Conservation (phyloP, 2,329 filamentous ascomycete species). For the Aspergillus jensenii region DNA sequence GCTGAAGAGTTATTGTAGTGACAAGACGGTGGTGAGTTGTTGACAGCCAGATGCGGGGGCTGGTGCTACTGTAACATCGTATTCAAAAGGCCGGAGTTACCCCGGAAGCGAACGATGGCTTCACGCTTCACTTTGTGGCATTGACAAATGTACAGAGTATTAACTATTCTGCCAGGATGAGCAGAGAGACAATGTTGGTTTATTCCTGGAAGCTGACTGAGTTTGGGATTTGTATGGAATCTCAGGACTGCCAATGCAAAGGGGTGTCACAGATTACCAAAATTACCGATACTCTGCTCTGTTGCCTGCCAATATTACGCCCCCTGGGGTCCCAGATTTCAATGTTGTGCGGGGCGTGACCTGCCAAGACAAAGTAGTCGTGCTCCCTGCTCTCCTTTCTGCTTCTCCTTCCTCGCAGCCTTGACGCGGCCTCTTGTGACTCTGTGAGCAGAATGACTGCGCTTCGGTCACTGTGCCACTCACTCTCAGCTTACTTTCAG, state of each 20-base stretch:
- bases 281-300: neutral
- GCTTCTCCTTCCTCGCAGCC: neutral
- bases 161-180: neutral
- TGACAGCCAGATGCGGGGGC: neutral
- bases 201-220: neutral
- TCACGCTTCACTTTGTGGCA: neutral
- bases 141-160: too few species aligned
- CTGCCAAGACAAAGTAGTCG: neutral
- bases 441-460: neutral
- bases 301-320: too few species aligned
- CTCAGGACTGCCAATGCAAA: neutral
- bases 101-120: neutral
- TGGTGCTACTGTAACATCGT: slow-evolving; percentile 1
- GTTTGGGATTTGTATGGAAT: neutral
- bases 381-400: neutral
- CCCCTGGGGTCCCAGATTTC: neutral
- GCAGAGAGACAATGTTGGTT: neutral
- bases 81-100: neutral
- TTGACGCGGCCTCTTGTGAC: neutral
- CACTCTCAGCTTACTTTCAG: neutral
- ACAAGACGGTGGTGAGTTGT: neutral
- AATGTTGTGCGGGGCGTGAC: neutral
- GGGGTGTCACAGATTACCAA: too few species aligned
- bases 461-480: neutral
- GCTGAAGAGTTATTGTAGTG: neutral